Percentiles rank a stretch among this genome's conserved stretches.
phyloP scores from a whole-genome alignment of 2,329 filamentous ascomycete species.

The Clonostachys solani region DNA sequence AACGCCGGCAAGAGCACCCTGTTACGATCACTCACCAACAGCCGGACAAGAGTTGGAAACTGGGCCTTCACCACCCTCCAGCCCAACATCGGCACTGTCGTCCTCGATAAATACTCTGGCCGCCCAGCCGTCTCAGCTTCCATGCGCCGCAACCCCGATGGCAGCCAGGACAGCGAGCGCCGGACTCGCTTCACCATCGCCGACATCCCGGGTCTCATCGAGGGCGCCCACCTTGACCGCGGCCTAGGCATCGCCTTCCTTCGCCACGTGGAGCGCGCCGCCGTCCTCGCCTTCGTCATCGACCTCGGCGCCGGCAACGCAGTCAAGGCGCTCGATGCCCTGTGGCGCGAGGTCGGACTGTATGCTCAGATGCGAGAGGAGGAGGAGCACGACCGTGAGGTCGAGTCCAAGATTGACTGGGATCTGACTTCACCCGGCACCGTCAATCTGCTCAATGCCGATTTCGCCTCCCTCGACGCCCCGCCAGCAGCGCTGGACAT shows the following conservation, averaged over 20 bases:
- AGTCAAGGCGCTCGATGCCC: conserved; percentile 68
- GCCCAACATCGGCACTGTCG: conserved; percentile 93
- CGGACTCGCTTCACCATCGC: conserved; percentile 87
- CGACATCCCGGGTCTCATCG: conserved; percentile 90
- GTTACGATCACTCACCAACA: conserved; percentile 81
- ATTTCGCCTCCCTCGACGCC: conserved; percentile 6
- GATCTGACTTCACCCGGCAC: conserved; percentile 28
- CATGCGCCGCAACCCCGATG: conserved; percentile 4
- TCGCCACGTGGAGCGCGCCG: conserved; percentile 89
- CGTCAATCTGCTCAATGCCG: conserved; percentile 8
- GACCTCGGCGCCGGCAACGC: conserved; percentile 80
- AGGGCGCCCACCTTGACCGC: conserved; percentile 87
- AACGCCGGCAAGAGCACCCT: conserved; percentile 97
- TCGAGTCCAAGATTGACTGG: conserved; percentile 52
- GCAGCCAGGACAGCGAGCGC: conserved; percentile 40
- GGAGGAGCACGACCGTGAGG: conserved; percentile 61
- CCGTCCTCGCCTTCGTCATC: conserved; percentile 89
- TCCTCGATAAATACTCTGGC: conserved; percentile 82
- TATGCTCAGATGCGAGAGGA: conserved; percentile 80
- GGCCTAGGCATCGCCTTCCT: conserved; percentile 90
- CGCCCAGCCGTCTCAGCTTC: conserved; percentile 48
- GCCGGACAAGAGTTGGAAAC: conserved; percentile 81
- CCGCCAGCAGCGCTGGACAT: conserved; percentile 54
- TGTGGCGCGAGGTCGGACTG: conserved; percentile 88
- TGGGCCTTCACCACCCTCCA: conserved; percentile 97